Percentiles rank a stretch among this genome's conserved stretches.
Evolutionary conservation across 1,284 basidiomycete species (phyloP).

Genomic region (Peniophora sp.): DNA sequence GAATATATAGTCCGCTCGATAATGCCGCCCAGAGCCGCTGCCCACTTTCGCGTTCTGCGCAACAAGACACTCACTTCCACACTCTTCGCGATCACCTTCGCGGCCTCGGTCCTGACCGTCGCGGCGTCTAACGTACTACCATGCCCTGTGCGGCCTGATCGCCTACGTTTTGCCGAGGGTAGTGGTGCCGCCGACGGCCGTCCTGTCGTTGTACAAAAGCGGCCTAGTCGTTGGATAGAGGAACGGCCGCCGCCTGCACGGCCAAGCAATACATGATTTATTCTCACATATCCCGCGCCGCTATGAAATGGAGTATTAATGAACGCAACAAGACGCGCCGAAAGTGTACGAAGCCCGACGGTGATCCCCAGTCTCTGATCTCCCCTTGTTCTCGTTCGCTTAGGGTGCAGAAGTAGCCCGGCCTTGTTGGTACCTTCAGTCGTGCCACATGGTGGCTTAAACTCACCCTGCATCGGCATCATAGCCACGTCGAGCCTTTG

Average conservation of each 20-base stretch:
- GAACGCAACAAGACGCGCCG: too few species aligned
- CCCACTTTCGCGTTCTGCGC: constrained; percentile 7
- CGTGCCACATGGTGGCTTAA: too few species aligned
- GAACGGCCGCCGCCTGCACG: constrained; percentile 41
- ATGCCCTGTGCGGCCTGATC: constrained; percentile 58
- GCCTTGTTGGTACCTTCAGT: too few species aligned
- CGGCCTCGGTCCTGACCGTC: constrained; percentile 72
- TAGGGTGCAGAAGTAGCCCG: too few species aligned
- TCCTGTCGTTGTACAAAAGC: constrained; percentile 46
- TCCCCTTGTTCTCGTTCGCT: too few species aligned
- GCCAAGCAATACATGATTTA: neutral
- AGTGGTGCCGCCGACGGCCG: constrained; percentile 12
- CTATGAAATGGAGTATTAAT: too few species aligned
- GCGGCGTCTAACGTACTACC: constrained; percentile 70
- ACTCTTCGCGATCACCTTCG: constrained; percentile 71
- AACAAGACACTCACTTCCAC: constrained; percentile 66
- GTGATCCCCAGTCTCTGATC: too few species aligned
- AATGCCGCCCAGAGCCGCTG: neutral
- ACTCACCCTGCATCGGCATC: too few species aligned
- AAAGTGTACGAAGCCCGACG: too few species aligned
- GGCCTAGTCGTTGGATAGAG: constrained; percentile 75
- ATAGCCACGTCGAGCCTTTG: too few species aligned
- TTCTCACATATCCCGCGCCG: too few species aligned
- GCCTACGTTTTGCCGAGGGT: constrained; percentile 34
- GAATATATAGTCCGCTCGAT: neutral